These are phyloP conservation scores for Trichosporon asahii DNA, from an alignment of 1,284 basidiomycete genomes.

Conservation along the genomic window DNA sequence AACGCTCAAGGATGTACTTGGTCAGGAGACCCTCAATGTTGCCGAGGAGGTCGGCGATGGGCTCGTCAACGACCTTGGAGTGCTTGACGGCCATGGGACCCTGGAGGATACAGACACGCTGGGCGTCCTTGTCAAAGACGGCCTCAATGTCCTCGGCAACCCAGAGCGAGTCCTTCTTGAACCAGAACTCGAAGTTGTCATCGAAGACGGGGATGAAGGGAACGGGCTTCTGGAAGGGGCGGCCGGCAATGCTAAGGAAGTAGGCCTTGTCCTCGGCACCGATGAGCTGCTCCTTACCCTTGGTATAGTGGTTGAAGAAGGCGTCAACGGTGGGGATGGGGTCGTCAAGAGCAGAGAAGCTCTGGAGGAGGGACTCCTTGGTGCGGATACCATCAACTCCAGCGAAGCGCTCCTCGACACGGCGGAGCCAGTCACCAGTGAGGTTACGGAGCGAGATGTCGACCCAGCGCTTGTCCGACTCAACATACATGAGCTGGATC, in stretches of 20 bases:
- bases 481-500: slow-evolving; percentile 88
- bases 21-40: slow-evolving; percentile 78
- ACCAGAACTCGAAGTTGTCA: slow-evolving; percentile 91
- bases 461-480: slow-evolving; percentile 89
- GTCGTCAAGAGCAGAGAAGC: slow-evolving; percentile 77
- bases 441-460: slow-evolving; percentile 91
- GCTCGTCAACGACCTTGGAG: slow-evolving; percentile 83
- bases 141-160: slow-evolving; percentile 97
- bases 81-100: slow-evolving; percentile 92
- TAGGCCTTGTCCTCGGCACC: slow-evolving; percentile 93
- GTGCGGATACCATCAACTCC: slow-evolving; percentile 71
- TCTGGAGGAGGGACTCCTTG: slow-evolving; percentile 87
- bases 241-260: slow-evolving; percentile 91
- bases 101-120: slow-evolving; percentile 95
- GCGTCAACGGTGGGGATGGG: slow-evolving; percentile 70
- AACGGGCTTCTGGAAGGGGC: slow-evolving; percentile 95
- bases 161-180: slow-evolving; percentile 99
- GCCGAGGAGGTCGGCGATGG: slow-evolving; percentile 85
- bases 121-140: slow-evolving; percentile 95
- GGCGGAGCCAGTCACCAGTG: slow-evolving; percentile 93
- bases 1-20: slow-evolving; percentile 72
- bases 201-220: slow-evolving; percentile 99
- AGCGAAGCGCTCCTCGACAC: slow-evolving; percentile 96
- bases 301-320: slow-evolving; percentile 82
- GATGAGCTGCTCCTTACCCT: slow-evolving; percentile 78